These are phyloP conservation scores for Alternaria ethzedia DNA, from an alignment of 2,329 filamentous ascomycete species.

Conservation along the genomic window DNA sequence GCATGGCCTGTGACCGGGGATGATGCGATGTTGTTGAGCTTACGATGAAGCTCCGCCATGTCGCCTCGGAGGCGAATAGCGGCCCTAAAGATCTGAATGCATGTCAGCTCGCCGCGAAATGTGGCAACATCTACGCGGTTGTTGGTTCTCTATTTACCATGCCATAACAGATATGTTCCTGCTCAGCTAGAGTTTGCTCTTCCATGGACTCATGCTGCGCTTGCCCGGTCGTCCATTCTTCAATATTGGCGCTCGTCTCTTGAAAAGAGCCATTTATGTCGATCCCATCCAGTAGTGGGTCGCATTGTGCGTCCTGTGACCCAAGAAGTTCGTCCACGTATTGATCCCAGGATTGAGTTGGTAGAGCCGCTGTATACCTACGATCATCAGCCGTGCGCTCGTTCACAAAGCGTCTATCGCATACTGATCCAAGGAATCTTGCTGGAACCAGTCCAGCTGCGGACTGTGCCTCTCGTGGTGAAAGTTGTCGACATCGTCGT, in stretches of 20 bases:
- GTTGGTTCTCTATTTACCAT: constrained; percentile 17
- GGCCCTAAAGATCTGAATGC: constrained; percentile 20
- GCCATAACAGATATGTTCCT: constrained; percentile 30
- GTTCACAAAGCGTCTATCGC: not conserved
- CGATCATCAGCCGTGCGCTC: not conserved
- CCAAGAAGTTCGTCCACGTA: constrained; percentile 16
- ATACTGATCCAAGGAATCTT: constrained; percentile 17
- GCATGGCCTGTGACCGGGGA: constrained; percentile 23
- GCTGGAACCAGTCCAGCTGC: not conserved
- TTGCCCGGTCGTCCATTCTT: constrained; percentile 21
- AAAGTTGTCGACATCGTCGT: not conserved
- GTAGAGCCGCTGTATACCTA: constrained; percentile 17
- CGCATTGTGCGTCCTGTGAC: not conserved
- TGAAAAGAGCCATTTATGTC: constrained; percentile 4
- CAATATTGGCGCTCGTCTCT: constrained; percentile 21
- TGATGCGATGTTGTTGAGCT: constrained; percentile 3
- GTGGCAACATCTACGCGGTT: no score
- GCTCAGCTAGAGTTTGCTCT: not conserved
- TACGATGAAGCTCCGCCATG: constrained; percentile 29
- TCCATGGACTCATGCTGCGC: not conserved
- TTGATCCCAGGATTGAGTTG: constrained; percentile 21
- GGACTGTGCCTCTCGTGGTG: not conserved
- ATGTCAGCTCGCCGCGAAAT: not conserved
- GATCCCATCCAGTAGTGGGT: not conserved
- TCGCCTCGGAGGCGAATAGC: constrained; percentile 29